Percentiles rank a stretch among this genome's conserved stretches.
These are phyloP conservation scores for Calocybe gangraenosa DNA, from an alignment of 768 basidiomycete genomes.

Conservation along the genomic window DNA sequence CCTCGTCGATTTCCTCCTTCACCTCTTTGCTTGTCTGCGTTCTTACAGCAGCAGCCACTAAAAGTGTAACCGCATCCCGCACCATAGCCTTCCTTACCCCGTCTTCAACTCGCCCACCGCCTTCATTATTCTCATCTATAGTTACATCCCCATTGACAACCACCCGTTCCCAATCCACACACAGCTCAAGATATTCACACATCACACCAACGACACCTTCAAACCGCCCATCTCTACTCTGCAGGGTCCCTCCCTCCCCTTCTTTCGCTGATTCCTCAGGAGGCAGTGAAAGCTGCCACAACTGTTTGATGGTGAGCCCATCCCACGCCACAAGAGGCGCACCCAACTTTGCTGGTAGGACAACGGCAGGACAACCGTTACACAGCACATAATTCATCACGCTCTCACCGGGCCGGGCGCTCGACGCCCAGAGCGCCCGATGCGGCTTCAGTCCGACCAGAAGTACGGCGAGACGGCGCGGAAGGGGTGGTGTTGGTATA, in stretches of 20 bases:
- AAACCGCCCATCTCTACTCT: slow-evolving; percentile 34
- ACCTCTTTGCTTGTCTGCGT: slow-evolving; percentile 51
- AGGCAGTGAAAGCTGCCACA: slow-evolving; percentile 50
- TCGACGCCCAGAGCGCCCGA: slow-evolving; percentile 53
- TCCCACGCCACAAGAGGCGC: slow-evolving; percentile 67
- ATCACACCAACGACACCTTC: slow-evolving; percentile 52
- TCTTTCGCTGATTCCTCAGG: slow-evolving; percentile 16
- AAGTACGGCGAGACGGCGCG: slow-evolving; percentile 53
- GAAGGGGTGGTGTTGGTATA: slow-evolving; percentile 36
- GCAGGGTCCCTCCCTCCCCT: slow-evolving; percentile 21
- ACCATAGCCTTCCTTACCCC: slow-evolving; percentile 36
- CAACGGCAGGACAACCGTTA: slow-evolving; percentile 57
- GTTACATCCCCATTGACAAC: slow-evolving; percentile 19
- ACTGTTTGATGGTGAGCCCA: slow-evolving; percentile 48
- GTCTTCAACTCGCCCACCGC: slow-evolving; percentile 16
- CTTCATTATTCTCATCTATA: background rate
- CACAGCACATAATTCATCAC: slow-evolving; percentile 59
- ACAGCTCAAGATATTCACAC: slow-evolving; percentile 57
- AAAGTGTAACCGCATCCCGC: slow-evolving; percentile 42
- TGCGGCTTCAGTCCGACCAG: slow-evolving; percentile 61
- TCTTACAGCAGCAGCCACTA: slow-evolving; percentile 53
- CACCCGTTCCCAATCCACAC: slow-evolving; percentile 59
- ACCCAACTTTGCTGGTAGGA: slow-evolving; percentile 55
- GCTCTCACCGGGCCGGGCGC: slow-evolving; percentile 56
- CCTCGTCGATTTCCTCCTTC: slow-evolving; percentile 50